phyloP scores from a whole-genome alignment of 805 yeast species.

The Millerozyma acaciae region DNA sequence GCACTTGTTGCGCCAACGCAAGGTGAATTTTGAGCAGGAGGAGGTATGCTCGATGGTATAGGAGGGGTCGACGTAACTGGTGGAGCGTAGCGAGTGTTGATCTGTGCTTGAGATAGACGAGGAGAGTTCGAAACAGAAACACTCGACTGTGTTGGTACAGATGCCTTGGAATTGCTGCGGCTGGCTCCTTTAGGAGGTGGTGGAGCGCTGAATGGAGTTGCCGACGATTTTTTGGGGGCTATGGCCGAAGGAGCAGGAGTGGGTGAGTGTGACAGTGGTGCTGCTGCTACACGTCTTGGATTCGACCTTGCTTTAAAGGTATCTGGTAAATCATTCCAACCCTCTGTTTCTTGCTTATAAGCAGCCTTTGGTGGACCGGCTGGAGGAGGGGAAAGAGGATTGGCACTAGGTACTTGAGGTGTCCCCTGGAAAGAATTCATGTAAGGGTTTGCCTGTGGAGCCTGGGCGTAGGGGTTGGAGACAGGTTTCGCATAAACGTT shows the following conservation, averaged over 20 bases:
- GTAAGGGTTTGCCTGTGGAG: constrained; percentile 2
- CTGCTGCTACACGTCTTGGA: constrained; percentile 45
- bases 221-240: constrained; percentile 16
- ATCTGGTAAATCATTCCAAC: constrained; percentile 71
- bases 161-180: constrained; percentile 21
- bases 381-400: constrained; percentile 15
- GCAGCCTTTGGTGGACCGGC: constrained; percentile 22
- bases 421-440: constrained; percentile 18
- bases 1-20: constrained; percentile 13
- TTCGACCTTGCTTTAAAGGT: constrained; percentile 39
- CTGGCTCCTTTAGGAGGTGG: constrained; percentile 28
- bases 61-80: constrained; percentile 15
- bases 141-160: constrained; percentile 10
- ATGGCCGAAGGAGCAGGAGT: constrained; percentile 18
- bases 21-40: constrained; percentile 15
- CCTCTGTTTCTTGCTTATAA: constrained; percentile 50
- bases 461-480: constrained; percentile 20
- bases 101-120: constrained; percentile 20
- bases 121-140: constrained; percentile 11
- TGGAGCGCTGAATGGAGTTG: constrained; percentile 23
- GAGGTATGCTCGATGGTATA: constrained; percentile 26
- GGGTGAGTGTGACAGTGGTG: constrained; percentile 25
- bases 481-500: constrained; percentile 18
- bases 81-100: constrained; percentile 34
- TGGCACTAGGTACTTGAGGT: constrained; percentile 18